Base-by-base conservation (phyloP, 2,329 filamentous ascomycete species). In the Sporothrix dimorphospora region DNA sequence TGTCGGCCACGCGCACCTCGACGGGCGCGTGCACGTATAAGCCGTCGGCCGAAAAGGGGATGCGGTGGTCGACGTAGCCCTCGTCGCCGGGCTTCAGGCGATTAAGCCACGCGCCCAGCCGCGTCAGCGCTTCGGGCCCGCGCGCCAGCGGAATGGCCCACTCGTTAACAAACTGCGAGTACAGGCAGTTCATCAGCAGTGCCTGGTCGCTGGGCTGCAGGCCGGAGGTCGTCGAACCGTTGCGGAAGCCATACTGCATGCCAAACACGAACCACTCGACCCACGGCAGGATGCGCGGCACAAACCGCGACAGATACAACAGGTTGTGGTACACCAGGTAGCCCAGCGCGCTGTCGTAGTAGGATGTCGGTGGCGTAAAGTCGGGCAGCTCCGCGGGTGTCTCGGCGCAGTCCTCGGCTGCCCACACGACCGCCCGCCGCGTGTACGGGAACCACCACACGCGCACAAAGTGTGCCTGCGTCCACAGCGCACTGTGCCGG, bases 361-460 rank as follows among this genome's bases (percentile, higher is more conserved):
- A 98, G 77, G 88, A 92, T 70, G 83, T 84, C 1, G 87, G 87
- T 1, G 92, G 90, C 7, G 88, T 82, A 19, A 66, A 49, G 72
- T 74, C 82, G 53, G 86, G 82, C 47, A 65, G 72, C 14, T 74
- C 75, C 24, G 47, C 65, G 2, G 75, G 76, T 0, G 89, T 84
- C 72, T 91, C 88, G 9, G 88, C 84, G 0, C 93, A 94, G 79
- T 92, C 92, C 65, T 94, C 87, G n/a, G 94, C 96, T 53, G 89
- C 88, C 96, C 96, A 99, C 61, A 97, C 88, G 65, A 98, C 92
- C 0, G 93, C 94, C 61, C 93, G 89, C 71, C 93, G 89, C 79
- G 92, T 94, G 82, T 98, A 97, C 0, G 96, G 96, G 79, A 97
- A 90, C 96, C 96, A 99, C 95, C 96, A 99, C 38, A 98, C 94